phyloP scores from a whole-genome alignment of 2,329 filamentous ascomycete species.

The Teratosphaeriaceae sp. region DNA sequence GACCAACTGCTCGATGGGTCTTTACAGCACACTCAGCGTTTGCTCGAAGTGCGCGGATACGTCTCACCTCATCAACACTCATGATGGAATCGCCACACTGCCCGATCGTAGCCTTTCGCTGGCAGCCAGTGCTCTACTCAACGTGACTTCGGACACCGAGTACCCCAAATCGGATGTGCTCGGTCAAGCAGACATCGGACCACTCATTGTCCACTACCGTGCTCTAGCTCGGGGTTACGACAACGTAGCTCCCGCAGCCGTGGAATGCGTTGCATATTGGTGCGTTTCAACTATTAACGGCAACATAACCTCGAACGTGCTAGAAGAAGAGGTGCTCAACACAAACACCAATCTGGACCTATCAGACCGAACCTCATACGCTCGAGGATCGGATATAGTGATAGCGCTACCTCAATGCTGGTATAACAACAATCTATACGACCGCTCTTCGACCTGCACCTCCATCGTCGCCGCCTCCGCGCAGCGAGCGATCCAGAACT shows the following conservation, averaged over 20 bases:
- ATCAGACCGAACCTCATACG: neutral
- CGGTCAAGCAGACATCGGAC: neutral
- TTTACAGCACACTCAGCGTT: neutral
- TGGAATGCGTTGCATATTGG: conserved; percentile 1
- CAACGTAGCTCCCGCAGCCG: neutral
- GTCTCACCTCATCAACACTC: neutral
- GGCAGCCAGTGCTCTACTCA: neutral
- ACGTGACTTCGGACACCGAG: neutral
- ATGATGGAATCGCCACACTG: neutral
- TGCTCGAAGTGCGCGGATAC: neutral
- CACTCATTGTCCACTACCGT: neutral
- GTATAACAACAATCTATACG: neutral
- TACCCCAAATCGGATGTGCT: neutral
- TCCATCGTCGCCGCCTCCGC: neutral
- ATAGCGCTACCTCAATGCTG: neutral
- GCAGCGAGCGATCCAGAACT: neutral
- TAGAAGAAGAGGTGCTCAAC: neutral
- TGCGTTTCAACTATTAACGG: neutral
- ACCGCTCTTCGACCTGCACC: neutral
- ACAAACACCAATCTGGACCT: neutral
- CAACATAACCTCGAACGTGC: neutral
- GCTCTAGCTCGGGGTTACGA: neutral
- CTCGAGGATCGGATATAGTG: neutral
- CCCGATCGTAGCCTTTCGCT: neutral
- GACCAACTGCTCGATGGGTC: neutral